Evolutionary conservation across 2,329 filamentous ascomycete genomes (phyloP).

Genomic region (Claviceps fusiformis): DNA sequence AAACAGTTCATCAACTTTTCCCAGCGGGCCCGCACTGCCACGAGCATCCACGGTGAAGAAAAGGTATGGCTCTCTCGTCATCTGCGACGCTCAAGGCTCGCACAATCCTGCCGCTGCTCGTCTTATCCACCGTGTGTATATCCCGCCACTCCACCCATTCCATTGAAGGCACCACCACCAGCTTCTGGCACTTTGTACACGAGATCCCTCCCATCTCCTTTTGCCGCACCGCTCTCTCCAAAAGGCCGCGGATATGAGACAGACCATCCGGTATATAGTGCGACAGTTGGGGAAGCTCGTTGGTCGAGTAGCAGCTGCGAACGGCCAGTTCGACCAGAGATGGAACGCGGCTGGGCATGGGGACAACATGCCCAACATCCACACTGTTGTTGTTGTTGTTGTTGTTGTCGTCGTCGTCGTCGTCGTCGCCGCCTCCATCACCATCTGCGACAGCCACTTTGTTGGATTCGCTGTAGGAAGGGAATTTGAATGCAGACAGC

Average conservation of each 20-base stretch:
- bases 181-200: conserved; percentile 38
- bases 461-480: conserved; percentile 9
- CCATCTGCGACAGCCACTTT: conserved; percentile 12
- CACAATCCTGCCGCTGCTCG: conserved; percentile 4
- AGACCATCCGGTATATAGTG: conserved; percentile 29
- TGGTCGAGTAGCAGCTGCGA: conserved; percentile 29
- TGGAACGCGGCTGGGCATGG: conserved; percentile 23
- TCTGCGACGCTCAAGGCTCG: conserved; percentile 16
- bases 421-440: too few relatives aligned
- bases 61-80: conserved; percentile 29
- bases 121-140: conserved; percentile 12
- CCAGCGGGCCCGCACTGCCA: conserved; percentile 31
- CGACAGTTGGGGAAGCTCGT: conserved; percentile 28
- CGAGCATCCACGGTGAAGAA: conserved; percentile 34
- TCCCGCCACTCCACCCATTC: conserved; percentile 54
- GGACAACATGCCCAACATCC: not conserved
- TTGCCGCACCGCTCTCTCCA: conserved; percentile 26
- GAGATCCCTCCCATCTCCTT: conserved; percentile 33
- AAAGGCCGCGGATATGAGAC: conserved; percentile 23
- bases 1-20: not conserved
- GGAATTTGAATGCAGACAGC: conserved; percentile 18
- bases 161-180: conserved; percentile 34
- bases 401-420: not conserved
- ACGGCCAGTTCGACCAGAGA: conserved; percentile 39
- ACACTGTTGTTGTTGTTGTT: conserved; percentile 3